A percentile compares a stretch with the other conserved stretches of the same genome.
These are phyloP conservation scores for Beverwykella pulmonaria DNA, from an alignment of 495 filamentous ascomycete species.

Conservation along the genomic window DNA sequence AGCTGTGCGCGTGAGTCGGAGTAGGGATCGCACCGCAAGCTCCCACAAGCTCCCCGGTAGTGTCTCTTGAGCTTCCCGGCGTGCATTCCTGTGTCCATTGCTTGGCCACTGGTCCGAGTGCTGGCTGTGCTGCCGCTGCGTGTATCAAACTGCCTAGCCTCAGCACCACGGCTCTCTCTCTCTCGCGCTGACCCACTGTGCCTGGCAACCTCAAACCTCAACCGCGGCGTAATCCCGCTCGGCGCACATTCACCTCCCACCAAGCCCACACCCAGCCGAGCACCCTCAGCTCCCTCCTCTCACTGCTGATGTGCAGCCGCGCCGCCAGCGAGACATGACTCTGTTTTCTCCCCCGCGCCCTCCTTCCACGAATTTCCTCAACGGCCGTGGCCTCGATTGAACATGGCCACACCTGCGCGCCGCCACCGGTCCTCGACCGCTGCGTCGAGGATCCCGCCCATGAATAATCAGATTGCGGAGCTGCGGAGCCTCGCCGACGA, in stretches of 20 bases:
- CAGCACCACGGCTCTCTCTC: not conserved
- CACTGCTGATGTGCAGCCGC: not conserved
- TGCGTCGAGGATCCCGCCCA: conserved; percentile 32
- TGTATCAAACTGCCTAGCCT: not conserved
- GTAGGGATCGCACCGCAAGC: not conserved
- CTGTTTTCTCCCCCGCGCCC: conserved; percentile 14
- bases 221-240: not conserved
- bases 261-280: not conserved
- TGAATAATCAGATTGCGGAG: conserved; percentile 39
- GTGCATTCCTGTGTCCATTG: not conserved
- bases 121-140: not conserved
- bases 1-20: not conserved
- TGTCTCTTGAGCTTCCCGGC: not conserved
- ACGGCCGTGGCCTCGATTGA: conserved; percentile 23
- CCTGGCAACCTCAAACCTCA: not conserved
- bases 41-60: not conserved
- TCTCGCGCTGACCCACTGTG: not conserved
- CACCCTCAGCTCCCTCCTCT: not conserved
- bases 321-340: conserved; percentile 20
- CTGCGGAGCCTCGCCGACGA: conserved; percentile 37
- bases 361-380: conserved; percentile 13
- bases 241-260: not conserved
- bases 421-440: conserved; percentile 40
- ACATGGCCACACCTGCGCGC: conserved; percentile 31
- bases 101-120: not conserved